Conservation (phyloP, 2,329 filamentous ascomycete genomes). For the Microdochium paspali region DNA sequence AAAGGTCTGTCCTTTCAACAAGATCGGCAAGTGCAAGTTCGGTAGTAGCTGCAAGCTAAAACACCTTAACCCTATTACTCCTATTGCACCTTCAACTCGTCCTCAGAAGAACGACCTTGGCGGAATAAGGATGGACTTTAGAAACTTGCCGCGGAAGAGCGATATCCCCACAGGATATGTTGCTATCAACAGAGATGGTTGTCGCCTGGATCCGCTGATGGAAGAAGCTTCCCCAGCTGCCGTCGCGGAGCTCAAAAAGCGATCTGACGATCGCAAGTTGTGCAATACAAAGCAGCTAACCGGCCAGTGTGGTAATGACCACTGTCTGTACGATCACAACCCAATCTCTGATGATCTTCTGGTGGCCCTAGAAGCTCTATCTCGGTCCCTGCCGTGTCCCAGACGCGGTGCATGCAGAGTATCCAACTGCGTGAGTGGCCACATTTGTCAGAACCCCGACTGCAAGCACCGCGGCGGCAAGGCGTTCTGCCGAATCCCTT, state of each 20-base stretch:
- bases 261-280: slow-evolving; percentile 11
- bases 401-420: slow-evolving; percentile 13
- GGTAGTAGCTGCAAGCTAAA: slow-evolving; percentile 16
- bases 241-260: slow-evolving; percentile 10
- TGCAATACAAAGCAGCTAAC: slow-evolving; percentile 18
- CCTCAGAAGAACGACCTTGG: slow-evolving; percentile 5
- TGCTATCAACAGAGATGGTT: slow-evolving; percentile 14
- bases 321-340: slow-evolving; percentile 19
- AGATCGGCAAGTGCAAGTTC: slow-evolving; percentile 18
- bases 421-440: slow-evolving; percentile 15
- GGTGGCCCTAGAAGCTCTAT: background rate
- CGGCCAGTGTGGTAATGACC: slow-evolving; percentile 11
- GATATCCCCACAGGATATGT: slow-evolving; percentile 16
- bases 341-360: slow-evolving; percentile 13
- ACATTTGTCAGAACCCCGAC: slow-evolving; percentile 20
- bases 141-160: slow-evolving; percentile 11
- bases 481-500: slow-evolving; percentile 15
- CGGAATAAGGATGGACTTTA: slow-evolving; percentile 1
- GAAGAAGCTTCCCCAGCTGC: slow-evolving; percentile 6
- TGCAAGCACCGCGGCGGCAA: slow-evolving; percentile 21
- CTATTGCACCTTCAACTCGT: slow-evolving; percentile 2
- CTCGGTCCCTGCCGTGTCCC: background rate
- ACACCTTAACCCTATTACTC: slow-evolving; percentile 8
- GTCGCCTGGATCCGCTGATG: slow-evolving; percentile 20
- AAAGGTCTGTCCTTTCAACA: slow-evolving; percentile 15